Conservation (phyloP, 768 basidiomycete genomes). For the Rubroboletus satanas region DNA sequence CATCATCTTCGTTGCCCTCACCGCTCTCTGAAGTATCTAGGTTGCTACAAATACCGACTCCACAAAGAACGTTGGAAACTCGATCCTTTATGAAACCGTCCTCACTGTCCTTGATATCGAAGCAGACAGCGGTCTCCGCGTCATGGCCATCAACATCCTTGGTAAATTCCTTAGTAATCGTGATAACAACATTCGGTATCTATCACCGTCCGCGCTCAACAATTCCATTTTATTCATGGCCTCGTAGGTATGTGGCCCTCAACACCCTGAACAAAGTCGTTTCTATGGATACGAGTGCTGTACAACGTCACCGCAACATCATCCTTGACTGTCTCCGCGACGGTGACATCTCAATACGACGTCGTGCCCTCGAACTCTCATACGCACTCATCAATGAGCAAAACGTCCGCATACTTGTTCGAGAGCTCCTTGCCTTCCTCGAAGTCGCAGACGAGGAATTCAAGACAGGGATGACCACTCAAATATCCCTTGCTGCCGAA, state of each 20-base stretch:
- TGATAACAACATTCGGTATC: constrained; percentile 97
- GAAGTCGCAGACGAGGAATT: constrained; percentile 99
- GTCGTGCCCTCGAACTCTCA: constrained; percentile 92
- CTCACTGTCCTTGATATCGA: constrained; percentile 96
- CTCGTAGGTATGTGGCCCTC: constrained; percentile 85
- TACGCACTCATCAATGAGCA: constrained; percentile 95
- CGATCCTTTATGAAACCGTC: constrained; percentile 96
- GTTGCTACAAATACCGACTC: constrained; percentile 99
- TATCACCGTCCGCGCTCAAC: constrained; percentile 4
- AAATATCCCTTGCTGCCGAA: constrained; percentile 94
- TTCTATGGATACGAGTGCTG: constrained; percentile 94
- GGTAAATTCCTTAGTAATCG: constrained; percentile 97
- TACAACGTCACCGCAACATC: constrained; percentile 95
- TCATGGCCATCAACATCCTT: constrained; percentile 99
- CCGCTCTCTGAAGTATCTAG: constrained; percentile 35
- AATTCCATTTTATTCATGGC: constrained; percentile 1
- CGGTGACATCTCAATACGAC: constrained; percentile 96
- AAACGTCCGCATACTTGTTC: constrained; percentile 87
- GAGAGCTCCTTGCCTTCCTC: constrained; percentile 92
- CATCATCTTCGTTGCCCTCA: not conserved
- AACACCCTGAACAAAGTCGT: constrained; percentile 99
- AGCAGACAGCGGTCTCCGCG: constrained; percentile 90
- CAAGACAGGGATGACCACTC: constrained; percentile 96
- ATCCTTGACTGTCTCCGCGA: constrained; percentile 99
- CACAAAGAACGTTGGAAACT: constrained; percentile 96